Base-by-base conservation (phyloP, 371 early-diverging fungal genomes). In the Nematocida sp. region DNA sequence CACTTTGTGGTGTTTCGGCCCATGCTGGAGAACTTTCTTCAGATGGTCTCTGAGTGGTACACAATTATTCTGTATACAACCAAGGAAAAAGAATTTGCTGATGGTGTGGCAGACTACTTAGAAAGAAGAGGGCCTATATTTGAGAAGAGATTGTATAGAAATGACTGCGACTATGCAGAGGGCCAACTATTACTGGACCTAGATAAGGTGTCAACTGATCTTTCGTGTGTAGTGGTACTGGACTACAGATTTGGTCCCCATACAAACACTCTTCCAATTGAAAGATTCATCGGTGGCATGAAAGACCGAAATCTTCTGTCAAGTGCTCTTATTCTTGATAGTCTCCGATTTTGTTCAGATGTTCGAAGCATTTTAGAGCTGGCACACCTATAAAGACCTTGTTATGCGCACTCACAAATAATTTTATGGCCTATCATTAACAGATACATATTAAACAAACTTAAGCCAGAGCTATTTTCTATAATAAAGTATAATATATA, bases 301-400 rank as follows among this genome's bases (percentile, higher is more conserved):
- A 75, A 75, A 58, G 76, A 75, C 76, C 13, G 76, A 25, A 55
- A 33, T 45, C 69, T 75, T 39, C 70, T 75, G 13, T 75, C 76
- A 7, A 75, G 40, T n/a, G 27, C 20, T 13, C n/a, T 67, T 7
- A 67, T 75, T 20, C 66, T 75, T 15, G 76, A 75, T 11, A 20
- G 76, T 33, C 69, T 75, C 1, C 40, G 76, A 13, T 75, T 45
- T 23, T 75, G 76, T 56, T 27, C 50, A 40, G 76, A 75, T 39
- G 52, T 67, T 5, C 15, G 76, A 45, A 75, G 76, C 23, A 75
- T 75, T 67, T 42, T 75, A 18, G 69, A 75, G 45, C 69, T 75
- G 5, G 45, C 69, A 7, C 47, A 75, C 9, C 66, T 75, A 11
- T 67, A 73, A 33, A 7, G 20, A 40, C 1, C 15, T 9, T 18